Conservation (phyloP, 345 rosid species). For the Gossypium mustelinum region DNA sequence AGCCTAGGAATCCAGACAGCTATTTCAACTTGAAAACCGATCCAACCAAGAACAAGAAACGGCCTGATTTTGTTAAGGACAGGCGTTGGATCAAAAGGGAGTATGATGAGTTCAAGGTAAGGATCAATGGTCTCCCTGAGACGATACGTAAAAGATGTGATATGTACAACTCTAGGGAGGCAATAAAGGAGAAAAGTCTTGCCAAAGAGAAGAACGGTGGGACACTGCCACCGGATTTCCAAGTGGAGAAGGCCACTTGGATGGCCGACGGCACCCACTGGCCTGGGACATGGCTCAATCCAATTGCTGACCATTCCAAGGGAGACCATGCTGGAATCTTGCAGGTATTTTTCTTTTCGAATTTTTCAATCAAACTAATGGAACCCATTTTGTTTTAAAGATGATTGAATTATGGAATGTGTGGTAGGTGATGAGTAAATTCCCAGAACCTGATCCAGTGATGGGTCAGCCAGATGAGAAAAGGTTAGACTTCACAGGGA, state of each 20-base stretch:
- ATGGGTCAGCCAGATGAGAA: background rate
- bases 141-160: slow-evolving; percentile 63
- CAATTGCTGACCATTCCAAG: slow-evolving; percentile 64
- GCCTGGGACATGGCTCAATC: slow-evolving; percentile 86
- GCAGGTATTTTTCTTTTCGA: slow-evolving; percentile 30
- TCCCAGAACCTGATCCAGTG: background rate
- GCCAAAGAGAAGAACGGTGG: slow-evolving; percentile 65
- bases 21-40: slow-evolving; percentile 70
- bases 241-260: slow-evolving; percentile 73
- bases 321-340: slow-evolving; percentile 92
- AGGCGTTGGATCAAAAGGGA: slow-evolving; percentile 96
- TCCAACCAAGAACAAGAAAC: slow-evolving; percentile 80
- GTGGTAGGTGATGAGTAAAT: background rate
- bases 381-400: background rate
- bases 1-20: slow-evolving; percentile 90
- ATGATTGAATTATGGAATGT: background rate
- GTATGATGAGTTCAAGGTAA: slow-evolving; percentile 91
- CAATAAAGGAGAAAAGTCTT: slow-evolving; percentile 46
- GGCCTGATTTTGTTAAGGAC: slow-evolving; percentile 81
- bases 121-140: slow-evolving; percentile 86
- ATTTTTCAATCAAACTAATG: background rate
- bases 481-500: background rate
- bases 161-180: slow-evolving; percentile 54
- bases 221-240: slow-evolving; percentile 40
- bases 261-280: slow-evolving; percentile 98